A percentile compares a stretch with the other conserved stretches of the same genome.
phyloP scores from a whole-genome alignment of 1,139 yeast genomes.

The Yamadazyma diospyri region DNA sequence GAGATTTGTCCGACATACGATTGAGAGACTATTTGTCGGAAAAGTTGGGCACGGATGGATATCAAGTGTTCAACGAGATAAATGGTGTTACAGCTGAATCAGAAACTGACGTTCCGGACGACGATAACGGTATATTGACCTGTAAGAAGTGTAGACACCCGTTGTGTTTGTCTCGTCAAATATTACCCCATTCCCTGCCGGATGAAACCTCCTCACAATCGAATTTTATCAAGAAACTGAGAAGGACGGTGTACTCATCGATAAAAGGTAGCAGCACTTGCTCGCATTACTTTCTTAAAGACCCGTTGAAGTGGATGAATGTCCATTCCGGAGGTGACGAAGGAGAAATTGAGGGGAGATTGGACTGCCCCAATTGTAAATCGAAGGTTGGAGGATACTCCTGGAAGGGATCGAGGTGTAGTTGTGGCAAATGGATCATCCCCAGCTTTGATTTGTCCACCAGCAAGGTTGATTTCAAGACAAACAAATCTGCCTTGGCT shows the following conservation, averaged over 20 bases:
- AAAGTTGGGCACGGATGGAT: slow-evolving; percentile 20
- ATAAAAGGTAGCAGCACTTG: slow-evolving; percentile 59
- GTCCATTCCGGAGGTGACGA: slow-evolving; percentile 54
- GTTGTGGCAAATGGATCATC: slow-evolving; percentile 94
- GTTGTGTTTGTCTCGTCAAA: slow-evolving; percentile 46
- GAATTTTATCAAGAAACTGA: slow-evolving; percentile 56
- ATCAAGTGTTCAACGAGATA: slow-evolving; percentile 5
- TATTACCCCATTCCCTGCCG: slow-evolving; percentile 62
- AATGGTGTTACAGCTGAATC: not conserved
- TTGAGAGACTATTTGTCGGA: slow-evolving; percentile 29
- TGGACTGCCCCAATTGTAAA: slow-evolving; percentile 71
- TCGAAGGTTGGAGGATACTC: slow-evolving; percentile 86
- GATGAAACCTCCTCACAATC: slow-evolving; percentile 58
- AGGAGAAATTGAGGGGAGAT: slow-evolving; percentile 78
- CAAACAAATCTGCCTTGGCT: not conserved
- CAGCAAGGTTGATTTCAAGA: slow-evolving; percentile 65
- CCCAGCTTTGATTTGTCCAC: slow-evolving; percentile 85
- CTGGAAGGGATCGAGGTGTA: slow-evolving; percentile 94
- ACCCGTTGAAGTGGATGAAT: slow-evolving; percentile 92
- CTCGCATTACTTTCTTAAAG: slow-evolving; percentile 76
- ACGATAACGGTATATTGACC: slow-evolving; percentile 29
- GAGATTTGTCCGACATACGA: slow-evolving; percentile 19
- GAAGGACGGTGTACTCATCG: slow-evolving; percentile 50
- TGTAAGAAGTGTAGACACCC: slow-evolving; percentile 69
- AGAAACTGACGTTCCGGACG: not conserved